Evolutionary conservation across 495 filamentous ascomycete genomes (phyloP), one percentile per base, ranked within the genome.

Genomic region (Sporormia fimetaria): DNA sequence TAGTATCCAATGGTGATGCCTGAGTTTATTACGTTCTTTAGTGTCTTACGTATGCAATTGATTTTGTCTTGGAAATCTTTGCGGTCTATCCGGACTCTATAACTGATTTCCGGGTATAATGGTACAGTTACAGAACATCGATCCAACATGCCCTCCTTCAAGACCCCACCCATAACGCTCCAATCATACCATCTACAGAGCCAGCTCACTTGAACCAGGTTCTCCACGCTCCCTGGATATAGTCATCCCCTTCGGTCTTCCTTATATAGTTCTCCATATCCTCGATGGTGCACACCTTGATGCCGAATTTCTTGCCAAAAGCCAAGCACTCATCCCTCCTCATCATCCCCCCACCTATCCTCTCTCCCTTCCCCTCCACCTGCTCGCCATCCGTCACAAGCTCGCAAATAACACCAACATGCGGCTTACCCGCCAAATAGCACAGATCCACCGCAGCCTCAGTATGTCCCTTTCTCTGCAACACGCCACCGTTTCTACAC

Each of bases 241-340:
- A 50, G 37, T 51, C 21, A 36, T 43, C 55, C 11, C 56, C 60
- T 48, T 58, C 48, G 62, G 68, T 66, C 70, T 51, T 74, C 63
- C 93, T 81, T 33, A 96, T 57, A 60, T 88, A 83, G 41, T 59
- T 66, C 26, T 87, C 80, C 63, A 98, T 63, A 59, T 83, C 86
- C 57, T 87, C 87, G 63, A 98, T 96, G 6, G 90, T 96, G 61
- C 87, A 93, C 27, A 93, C 85, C 65, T 80, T 87, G 47, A 96
- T 63, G 7, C 86, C 87, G 80, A 83, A 96, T 58, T 70, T 75
- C 61, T 74, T 73, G 9, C 86, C 92, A 71, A 98, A 98, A 22
- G 63, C 70, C 57, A 98, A 67, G 58, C 90, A 96, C 3, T 72
- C 81, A 70, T 96, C 87, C 43, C 86, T 73, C 50, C 87, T 65